A percentile compares a stretch with the other conserved stretches of the same genome.
Conservation (phyloP, 108 stramenopile species). For the Mayamaea pseudoterrestris region DNA sequence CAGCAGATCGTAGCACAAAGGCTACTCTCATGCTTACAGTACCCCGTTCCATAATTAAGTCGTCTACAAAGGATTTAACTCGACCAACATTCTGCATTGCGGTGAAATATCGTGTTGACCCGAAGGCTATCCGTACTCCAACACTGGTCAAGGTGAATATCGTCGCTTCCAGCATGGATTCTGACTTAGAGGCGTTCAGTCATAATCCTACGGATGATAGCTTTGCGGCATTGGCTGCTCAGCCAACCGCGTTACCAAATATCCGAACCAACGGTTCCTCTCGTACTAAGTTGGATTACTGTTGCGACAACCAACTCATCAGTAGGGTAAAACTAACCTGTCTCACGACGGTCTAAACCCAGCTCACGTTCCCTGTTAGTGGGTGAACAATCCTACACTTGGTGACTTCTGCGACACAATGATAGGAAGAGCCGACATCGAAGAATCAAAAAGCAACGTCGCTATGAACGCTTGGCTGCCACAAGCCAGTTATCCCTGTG, state of each 20-base stretch:
- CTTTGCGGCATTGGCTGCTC: constrained; percentile 88
- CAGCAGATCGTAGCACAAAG: constrained; percentile 95
- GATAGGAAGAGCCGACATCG: constrained; percentile 94
- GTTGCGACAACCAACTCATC: constrained; percentile 80
- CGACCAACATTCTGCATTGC: constrained; percentile 77
- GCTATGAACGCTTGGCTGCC: constrained; percentile 84
- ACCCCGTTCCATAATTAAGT: constrained; percentile 87
- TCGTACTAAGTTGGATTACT: constrained; percentile 98
- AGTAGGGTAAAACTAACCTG: constrained; percentile 95
- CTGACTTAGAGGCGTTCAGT: constrained; percentile 94
- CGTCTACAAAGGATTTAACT: constrained; percentile 93
- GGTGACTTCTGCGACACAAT: constrained; percentile 93
- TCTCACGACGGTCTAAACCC: constrained; percentile 98
- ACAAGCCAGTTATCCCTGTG: constrained; percentile 98
- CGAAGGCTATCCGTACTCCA: constrained; percentile 58
- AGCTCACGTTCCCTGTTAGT: constrained; percentile 94
- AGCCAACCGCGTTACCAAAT: constrained; percentile 90
- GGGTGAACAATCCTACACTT: constrained; percentile 97
- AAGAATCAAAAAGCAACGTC: constrained; percentile 91
- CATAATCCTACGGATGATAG: constrained; percentile 91
- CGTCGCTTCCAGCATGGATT: constrained; percentile 89
- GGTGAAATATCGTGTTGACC: constrained; percentile 53
- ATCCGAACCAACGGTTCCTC: constrained; percentile 97
- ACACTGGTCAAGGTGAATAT: constrained; percentile 72
- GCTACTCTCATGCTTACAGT: constrained; percentile 94